Percentiles rank a stretch among this genome's conserved stretches.
These are phyloP conservation scores for Daldinia decipiens DNA, from an alignment of 495 filamentous ascomycete genomes.

Conservation along the genomic window DNA sequence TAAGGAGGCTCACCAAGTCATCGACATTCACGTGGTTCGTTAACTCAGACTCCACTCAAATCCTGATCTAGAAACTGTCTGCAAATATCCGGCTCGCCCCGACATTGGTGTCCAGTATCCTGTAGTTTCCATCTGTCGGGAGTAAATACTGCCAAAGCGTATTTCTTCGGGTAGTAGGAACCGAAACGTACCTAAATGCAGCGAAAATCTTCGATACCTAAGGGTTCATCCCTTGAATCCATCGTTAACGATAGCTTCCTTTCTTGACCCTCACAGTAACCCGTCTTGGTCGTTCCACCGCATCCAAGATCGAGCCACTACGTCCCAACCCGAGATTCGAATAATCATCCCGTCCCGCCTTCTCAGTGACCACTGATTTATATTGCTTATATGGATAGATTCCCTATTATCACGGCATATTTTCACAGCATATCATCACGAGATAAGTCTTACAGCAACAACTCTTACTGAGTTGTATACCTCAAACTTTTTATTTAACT, in stretches of 20 bases:
- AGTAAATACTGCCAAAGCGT: not conserved
- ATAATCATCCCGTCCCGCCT: not conserved
- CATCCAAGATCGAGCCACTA: not conserved
- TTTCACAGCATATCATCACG: not conserved
- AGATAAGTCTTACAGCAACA: not conserved
- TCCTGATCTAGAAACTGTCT: not conserved
- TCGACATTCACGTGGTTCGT: slow-evolving; percentile 2
- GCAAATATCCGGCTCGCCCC: slow-evolving; percentile 4
- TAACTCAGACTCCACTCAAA: not conserved
- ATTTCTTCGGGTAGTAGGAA: not conserved
- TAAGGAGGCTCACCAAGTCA: not conserved
- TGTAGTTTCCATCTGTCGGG: not conserved
- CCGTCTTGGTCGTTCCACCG: not conserved
- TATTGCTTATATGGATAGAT: not conserved
- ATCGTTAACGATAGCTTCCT: not conserved
- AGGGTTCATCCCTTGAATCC: not conserved
- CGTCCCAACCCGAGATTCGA: not conserved
- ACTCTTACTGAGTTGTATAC: not conserved
- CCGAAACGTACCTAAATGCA: not conserved
- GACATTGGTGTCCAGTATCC: not conserved
- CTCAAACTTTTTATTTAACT: not conserved
- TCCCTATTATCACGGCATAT: not conserved
- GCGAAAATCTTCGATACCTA: not conserved
- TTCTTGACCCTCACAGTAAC: not conserved
- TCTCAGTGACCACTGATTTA: not conserved